phyloP scores from a whole-genome alignment of 2,329 filamentous ascomycete genomes.

The Trichophyton mentagrophytes region DNA sequence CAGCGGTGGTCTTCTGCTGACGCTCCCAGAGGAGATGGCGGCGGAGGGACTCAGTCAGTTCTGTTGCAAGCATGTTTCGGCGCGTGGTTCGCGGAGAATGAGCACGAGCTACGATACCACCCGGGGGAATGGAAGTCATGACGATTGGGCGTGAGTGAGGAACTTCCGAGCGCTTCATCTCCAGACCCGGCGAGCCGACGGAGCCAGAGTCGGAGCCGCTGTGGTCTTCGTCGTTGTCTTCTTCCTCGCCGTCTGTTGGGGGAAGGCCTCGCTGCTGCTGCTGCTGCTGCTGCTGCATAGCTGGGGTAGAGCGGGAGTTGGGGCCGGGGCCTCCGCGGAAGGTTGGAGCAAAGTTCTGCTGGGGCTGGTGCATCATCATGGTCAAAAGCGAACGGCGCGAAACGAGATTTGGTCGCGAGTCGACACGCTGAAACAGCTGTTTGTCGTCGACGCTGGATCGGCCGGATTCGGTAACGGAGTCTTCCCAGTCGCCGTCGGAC shows the following conservation, averaged over 20 bases:
- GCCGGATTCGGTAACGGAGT: slow-evolving; percentile 66
- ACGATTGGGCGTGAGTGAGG: slow-evolving; percentile 72
- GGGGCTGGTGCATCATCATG: slow-evolving; percentile 70
- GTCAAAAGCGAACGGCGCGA: slow-evolving; percentile 83
- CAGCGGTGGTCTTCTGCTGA: slow-evolving; percentile 77
- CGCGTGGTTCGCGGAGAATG: slow-evolving; percentile 85
- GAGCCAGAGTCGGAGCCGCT: slow-evolving; percentile 30
- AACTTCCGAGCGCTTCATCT: slow-evolving; percentile 46
- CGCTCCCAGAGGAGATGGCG: slow-evolving; percentile 90
- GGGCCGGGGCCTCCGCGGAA: not conserved
- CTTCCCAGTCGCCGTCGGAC: slow-evolving; percentile 45
- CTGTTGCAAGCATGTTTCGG: slow-evolving; percentile 88
- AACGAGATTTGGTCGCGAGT: slow-evolving; percentile 71
- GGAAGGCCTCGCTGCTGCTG: slow-evolving; percentile 36
- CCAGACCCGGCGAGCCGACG: slow-evolving; percentile 35
- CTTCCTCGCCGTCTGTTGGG: slow-evolving; percentile 40
- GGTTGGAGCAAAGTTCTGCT: slow-evolving; percentile 49
- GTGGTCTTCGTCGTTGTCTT: slow-evolving; percentile 50
- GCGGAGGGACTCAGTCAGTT: slow-evolving; percentile 83
- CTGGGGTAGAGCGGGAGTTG: slow-evolving; percentile 30
- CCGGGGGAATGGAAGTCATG: slow-evolving; percentile 53
- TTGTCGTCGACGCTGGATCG: slow-evolving; percentile 72
- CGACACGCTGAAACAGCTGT: slow-evolving; percentile 75
- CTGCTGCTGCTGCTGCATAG: slow-evolving; percentile 28
- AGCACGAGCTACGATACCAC: slow-evolving; percentile 47